phyloP scores from a whole-genome alignment of 164 flowering plant species.

The grape (Vitis vinifera) region DNA sequence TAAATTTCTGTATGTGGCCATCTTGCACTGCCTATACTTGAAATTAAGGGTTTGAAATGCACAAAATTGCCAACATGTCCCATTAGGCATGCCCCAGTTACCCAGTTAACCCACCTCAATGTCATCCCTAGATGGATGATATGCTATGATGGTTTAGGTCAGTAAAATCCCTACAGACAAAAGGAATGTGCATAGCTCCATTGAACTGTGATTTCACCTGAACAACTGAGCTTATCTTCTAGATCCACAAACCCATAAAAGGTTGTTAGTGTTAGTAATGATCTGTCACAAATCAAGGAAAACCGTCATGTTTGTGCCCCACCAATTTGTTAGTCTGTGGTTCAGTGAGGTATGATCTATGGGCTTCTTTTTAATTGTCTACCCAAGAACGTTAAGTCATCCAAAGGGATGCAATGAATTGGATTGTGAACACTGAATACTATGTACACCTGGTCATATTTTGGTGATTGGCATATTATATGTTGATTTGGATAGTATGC shows the following conservation, averaged over 20 bases:
- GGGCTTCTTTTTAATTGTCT: too few species aligned
- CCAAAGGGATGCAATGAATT: too few species aligned
- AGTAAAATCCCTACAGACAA: neutral
- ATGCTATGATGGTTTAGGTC: neutral
- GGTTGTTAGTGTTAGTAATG: neutral
- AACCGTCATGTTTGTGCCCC: neutral
- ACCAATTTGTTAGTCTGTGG: neutral
- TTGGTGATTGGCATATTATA: neutral
- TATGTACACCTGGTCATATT: neutral
- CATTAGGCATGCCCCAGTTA: neutral
- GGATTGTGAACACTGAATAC: neutral
- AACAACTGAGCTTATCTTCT: neutral
- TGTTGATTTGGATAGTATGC: neutral
- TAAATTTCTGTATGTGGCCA: too few species aligned
- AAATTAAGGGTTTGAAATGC: neutral
- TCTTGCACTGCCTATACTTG: neutral
- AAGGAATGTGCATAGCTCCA: neutral
- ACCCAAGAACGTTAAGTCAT: too few species aligned
- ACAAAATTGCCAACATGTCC: neutral
- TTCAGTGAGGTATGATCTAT: too few species aligned
- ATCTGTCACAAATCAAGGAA: neutral
- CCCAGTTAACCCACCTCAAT: neutral
- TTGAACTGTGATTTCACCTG: neutral
- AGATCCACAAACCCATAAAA: neutral
- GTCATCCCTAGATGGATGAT: too few species aligned